Base-by-base conservation (phyloP, 2,329 filamentous ascomycete genomes). In the Hypoxylon sp. region DNA sequence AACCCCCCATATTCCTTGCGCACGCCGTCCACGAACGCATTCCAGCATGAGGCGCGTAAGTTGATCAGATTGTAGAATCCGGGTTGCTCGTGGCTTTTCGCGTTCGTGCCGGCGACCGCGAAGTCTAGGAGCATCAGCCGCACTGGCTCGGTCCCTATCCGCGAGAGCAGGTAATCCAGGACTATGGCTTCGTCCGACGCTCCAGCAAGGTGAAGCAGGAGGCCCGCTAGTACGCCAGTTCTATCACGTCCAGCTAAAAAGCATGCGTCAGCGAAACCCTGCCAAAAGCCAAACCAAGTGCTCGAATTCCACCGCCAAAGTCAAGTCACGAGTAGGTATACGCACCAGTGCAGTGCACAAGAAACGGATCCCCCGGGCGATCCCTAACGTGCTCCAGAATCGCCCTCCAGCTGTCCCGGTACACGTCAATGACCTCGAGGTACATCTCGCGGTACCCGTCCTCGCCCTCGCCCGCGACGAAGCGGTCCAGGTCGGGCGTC, bases 271-370 rank as follows among this genome's bases (percentile, higher is more conserved):
- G 60, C 27, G 24, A 32, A 7, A 51, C 17, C 24, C 32, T 35
- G 11, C 15, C 59, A 27, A 31, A 55, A 55, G 21, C 58, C 21
- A 32, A 11, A 51, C 10, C 3, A 27, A 27, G 24, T 27, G 13
- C 32, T 32, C 6, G 8, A 48, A n/a, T 21, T 5, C 11, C 24
- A 3, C 13, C 17, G 2, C 27, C 3, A 19, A 29, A 8, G 3
- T 29, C 2, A 24, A 21, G 2, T 19, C 24, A 17, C 8, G 27
- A 10, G 7, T 52, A 17, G 15, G 8, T 15, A n/a, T 15, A 76
- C 81, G 71, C 71, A 86, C 85, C 86, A 7, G 83, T 86, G 74
- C 86, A 88, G 74, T 88, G 86, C 44, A 88, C 83, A 52, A 88
- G 67, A 65, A 87, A 81, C 15, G 81, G 79, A 72, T 85, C 80